phyloP scores from a whole-genome alignment of 73 alveolate genomes.

The Uronychia setigera region DNA sequence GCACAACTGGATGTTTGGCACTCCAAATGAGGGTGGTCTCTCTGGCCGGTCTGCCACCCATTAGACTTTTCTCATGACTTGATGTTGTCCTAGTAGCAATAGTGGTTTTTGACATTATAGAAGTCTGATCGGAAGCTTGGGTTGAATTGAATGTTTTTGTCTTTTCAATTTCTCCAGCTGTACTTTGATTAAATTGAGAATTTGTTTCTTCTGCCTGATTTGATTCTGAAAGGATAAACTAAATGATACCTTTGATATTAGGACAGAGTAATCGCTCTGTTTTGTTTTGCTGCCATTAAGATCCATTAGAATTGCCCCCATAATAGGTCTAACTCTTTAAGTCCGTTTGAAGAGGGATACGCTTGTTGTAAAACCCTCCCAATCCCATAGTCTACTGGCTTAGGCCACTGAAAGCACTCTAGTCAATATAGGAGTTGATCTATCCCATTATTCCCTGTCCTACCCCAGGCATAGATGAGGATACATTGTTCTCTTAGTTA shows the following conservation, averaged over 20 bases:
- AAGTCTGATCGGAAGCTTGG: neutral
- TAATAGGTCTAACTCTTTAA: neutral
- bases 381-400: neutral
- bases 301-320: neutral
- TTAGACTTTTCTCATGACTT: neutral
- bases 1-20: neutral
- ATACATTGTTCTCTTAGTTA: constrained; percentile 27
- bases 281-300: neutral
- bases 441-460: constrained; percentile 1
- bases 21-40: neutral
- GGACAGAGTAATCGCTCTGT: neutral
- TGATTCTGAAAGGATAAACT: no score
- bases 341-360: neutral
- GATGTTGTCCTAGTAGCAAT: neutral
- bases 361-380: neutral
- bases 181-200: neutral
- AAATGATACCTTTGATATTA: neutral
- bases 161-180: neutral
- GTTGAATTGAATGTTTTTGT: neutral
- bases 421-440: neutral
- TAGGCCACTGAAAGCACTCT: neutral
- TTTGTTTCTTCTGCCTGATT: neutral
- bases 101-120: neutral
- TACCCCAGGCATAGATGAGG: constrained; percentile 31
- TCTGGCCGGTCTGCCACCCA: neutral